Evolutionary conservation across 176 grass and related monocot genomes (phyloP).

Genomic region (Carex scoparia): DNA sequence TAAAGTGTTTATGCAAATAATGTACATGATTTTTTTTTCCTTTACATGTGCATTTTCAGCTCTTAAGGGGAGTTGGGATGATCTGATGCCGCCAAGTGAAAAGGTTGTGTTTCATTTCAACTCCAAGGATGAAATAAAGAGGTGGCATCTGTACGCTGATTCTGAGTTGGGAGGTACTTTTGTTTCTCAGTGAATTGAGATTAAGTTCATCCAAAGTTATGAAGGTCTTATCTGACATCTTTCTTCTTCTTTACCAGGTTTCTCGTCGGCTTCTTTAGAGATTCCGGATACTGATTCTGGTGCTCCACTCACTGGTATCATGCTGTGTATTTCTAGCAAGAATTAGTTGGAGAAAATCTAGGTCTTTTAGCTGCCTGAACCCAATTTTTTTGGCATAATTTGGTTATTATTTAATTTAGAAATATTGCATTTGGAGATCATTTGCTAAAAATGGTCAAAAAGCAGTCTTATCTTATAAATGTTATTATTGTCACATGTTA

Average conservation of each 20-base stretch:
- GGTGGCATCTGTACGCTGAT: constrained; percentile 89
- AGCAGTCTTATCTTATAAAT: not conserved
- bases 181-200: constrained; percentile 1
- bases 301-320: constrained; percentile 63
- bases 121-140: constrained; percentile 81
- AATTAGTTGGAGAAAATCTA: not conserved
- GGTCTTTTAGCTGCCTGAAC: not conserved
- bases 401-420: not conserved
- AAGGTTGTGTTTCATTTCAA: constrained; percentile 74
- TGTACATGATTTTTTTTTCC: not conserved
- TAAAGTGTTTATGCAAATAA: not conserved
- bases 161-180: constrained; percentile 81
- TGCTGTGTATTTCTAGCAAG: not conserved
- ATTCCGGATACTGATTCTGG: constrained; percentile 41
- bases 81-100: constrained; percentile 77
- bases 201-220: not conserved
- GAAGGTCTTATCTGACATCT: not conserved
- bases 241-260: constrained; percentile 37
- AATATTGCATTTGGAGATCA: constrained; percentile 20
- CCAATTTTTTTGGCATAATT: not conserved
- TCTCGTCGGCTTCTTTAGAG: constrained; percentile 86
- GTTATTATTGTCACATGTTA: not conserved
- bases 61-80: constrained; percentile 62
- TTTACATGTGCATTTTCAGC: constrained; percentile 36
- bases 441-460: not conserved